A percentile compares a stretch with the other conserved stretches of the same genome.
Evolutionary conservation across 106 monocot genomes (phyloP).

Genomic region (Dendrobium huoshanense): DNA sequence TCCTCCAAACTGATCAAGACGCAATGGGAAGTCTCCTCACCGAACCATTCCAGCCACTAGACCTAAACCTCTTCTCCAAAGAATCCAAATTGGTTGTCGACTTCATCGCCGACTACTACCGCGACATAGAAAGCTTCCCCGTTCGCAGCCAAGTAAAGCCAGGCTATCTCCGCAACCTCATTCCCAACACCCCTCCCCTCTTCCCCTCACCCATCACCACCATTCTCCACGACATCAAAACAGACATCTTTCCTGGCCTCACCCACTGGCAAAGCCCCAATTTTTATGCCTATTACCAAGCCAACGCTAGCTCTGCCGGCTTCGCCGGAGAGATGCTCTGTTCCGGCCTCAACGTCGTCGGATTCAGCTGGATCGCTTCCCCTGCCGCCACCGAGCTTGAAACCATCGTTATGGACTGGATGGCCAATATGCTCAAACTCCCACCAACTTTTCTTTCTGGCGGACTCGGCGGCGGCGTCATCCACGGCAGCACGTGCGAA

Average conservation of each 20-base stretch:
- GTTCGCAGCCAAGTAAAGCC: too few species aligned
- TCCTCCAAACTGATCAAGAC: too few species aligned
- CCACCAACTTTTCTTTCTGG: too few species aligned
- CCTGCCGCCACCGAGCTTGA: constrained; percentile 68
- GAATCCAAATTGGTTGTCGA: too few species aligned
- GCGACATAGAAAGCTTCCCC: too few species aligned
- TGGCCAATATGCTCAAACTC: constrained; percentile 30
- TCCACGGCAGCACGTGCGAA: too few species aligned
- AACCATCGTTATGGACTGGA: constrained; percentile 41
- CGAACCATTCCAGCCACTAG: too few species aligned
- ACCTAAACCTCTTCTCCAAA: too few species aligned
- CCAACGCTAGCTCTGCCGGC: constrained; percentile 45
- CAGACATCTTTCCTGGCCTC: constrained; percentile 37
- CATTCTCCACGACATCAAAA: constrained; percentile 29
- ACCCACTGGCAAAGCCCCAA: constrained; percentile 62
- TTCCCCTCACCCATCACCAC: constrained; percentile 21
- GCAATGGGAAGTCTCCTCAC: too few species aligned
- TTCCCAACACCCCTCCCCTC: constrained; percentile 20
- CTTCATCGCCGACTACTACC: too few species aligned
- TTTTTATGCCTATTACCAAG: constrained; percentile 42
- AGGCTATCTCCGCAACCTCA: too few species aligned
- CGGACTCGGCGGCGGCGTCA: too few species aligned
- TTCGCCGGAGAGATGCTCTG: constrained; percentile 48
- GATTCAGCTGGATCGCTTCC: constrained; percentile 54
- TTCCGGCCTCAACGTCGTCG: constrained; percentile 36